Evolutionary conservation across 1,284 basidiomycete genomes (phyloP).

Genomic region (Ceratobasidium sp.): DNA sequence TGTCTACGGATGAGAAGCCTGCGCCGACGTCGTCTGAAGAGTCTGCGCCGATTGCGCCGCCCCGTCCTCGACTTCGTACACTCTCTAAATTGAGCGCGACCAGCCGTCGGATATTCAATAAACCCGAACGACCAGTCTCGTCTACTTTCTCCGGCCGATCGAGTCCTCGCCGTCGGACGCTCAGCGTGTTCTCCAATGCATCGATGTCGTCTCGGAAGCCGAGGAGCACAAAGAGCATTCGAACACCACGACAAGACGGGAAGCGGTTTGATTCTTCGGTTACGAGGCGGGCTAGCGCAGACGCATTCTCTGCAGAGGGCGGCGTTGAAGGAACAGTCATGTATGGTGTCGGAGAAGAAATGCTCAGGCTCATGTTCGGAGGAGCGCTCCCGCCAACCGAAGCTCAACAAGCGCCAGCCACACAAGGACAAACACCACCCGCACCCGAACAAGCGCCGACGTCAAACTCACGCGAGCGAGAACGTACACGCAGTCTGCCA

Average conservation of each 20-base stretch:
- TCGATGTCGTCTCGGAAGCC: not conserved
- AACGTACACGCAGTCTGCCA: slow-evolving; percentile 31
- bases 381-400: not conserved
- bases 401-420: not conserved
- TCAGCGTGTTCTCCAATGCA: slow-evolving; percentile 15
- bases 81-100: slow-evolving; percentile 30
- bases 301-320: slow-evolving; percentile 29
- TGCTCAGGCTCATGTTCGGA: slow-evolving; percentile 39
- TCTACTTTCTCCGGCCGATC: slow-evolving; percentile 8
- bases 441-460: slow-evolving; percentile 25
- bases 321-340: slow-evolving; percentile 30
- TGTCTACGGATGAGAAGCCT: slow-evolving; percentile 1
- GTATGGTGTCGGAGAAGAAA: slow-evolving; percentile 39
- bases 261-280: not conserved
- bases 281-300: slow-evolving; percentile 23
- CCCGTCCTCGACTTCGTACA: slow-evolving; percentile 16
- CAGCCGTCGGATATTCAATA: not conserved
- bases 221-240: not conserved
- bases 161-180: slow-evolving; percentile 1
- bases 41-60: not conserved
- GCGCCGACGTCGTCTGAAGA: slow-evolving; percentile 1
- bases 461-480: slow-evolving; percentile 2
- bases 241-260: not conserved
- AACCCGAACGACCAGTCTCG: not conserved
- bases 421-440: not conserved